Conservation (phyloP, 164 flowering plant genomes). For the Vitis labrusca region DNA sequence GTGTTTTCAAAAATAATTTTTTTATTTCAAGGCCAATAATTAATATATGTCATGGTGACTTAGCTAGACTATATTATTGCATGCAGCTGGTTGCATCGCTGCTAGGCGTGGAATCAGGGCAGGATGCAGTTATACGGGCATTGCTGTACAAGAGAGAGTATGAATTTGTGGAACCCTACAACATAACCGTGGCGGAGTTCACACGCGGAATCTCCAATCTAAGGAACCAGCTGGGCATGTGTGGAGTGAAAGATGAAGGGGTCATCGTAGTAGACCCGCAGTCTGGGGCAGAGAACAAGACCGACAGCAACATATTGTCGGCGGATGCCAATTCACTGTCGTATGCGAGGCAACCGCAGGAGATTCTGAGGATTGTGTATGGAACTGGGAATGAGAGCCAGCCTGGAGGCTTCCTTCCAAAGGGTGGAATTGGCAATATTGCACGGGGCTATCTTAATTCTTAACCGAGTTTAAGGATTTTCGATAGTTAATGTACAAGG, state of each 20-base stretch:
- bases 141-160: constrained; percentile 42
- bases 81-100: constrained; percentile 57
- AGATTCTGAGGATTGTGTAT: constrained; percentile 58
- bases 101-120: constrained; percentile 68
- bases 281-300: constrained; percentile 48
- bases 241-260: constrained; percentile 70
- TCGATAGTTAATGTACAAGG: no score
- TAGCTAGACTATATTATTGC: not conserved
- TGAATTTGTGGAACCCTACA: constrained; percentile 41
- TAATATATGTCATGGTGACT: not conserved
- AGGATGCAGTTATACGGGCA: constrained; percentile 57
- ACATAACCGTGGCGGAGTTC: constrained; percentile 51
- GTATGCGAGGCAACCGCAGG: constrained; percentile 42
- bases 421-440: constrained; percentile 52
- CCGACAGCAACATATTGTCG: constrained; percentile 39
- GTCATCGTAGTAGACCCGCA: constrained; percentile 32
- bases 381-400: constrained; percentile 38
- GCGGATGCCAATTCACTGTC: constrained; percentile 39
- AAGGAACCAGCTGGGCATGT: constrained; percentile 39
- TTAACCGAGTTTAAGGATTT: no score
- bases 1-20: not conserved
- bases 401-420: constrained; percentile 55
- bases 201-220: constrained; percentile 40
- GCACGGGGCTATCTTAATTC: constrained; percentile 30
- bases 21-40: not conserved